These are phyloP conservation scores for Nicotiana sylvestris DNA, from an alignment of 257 asterid species.

Conservation along the genomic window DNA sequence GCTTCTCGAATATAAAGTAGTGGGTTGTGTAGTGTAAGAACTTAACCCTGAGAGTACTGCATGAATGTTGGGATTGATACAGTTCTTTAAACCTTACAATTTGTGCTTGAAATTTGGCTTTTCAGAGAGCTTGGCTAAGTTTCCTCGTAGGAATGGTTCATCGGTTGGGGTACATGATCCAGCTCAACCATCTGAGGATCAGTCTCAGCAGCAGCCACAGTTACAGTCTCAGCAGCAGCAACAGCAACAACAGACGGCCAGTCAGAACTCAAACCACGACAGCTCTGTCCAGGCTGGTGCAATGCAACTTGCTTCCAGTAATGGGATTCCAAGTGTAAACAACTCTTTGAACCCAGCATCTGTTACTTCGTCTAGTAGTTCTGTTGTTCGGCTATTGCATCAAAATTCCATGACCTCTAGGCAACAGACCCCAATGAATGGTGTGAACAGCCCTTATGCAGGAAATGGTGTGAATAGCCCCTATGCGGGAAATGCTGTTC, in stretches of 20 bases:
- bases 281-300: slow-evolving; percentile 39
- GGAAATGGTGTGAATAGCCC: slow-evolving; percentile 35
- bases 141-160: slow-evolving; percentile 64
- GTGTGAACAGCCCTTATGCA: slow-evolving; percentile 45
- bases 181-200: slow-evolving; percentile 57
- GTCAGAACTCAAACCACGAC: slow-evolving; percentile 56
- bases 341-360: slow-evolving; percentile 38
- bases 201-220: slow-evolving; percentile 32
- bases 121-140: slow-evolving; percentile 88
- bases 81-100: background rate
- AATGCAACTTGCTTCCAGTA: slow-evolving; percentile 46
- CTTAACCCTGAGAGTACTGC: background rate
- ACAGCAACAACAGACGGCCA: slow-evolving; percentile 46
- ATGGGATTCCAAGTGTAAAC: slow-evolving; percentile 44
- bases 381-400: slow-evolving; percentile 53
- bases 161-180: slow-evolving; percentile 60
- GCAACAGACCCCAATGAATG: slow-evolving; percentile 42
- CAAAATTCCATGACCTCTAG: slow-evolving; percentile 79
- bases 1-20: background rate
- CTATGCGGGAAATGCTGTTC: slow-evolving; percentile 49
- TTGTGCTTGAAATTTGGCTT: slow-evolving; percentile 6
- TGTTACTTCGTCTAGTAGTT: slow-evolving; percentile 37
- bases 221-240: slow-evolving; percentile 42
- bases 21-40: background rate
- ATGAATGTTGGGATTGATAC: background rate